Evolutionary conservation across 441 rosid genomes (phyloP).

Genomic region (Bruguiera hainesii): DNA sequence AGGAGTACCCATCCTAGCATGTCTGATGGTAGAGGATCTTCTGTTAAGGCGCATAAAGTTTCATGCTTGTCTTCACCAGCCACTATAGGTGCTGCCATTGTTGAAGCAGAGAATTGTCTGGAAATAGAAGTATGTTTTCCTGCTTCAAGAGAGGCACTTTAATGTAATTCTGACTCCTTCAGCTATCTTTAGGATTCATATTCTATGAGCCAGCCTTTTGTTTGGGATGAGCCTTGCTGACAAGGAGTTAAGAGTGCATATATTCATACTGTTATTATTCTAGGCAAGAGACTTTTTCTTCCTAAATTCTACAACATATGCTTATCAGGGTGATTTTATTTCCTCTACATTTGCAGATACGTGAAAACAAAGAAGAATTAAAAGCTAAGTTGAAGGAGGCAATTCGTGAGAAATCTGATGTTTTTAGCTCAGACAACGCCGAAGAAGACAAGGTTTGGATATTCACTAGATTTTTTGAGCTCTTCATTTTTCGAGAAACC

Average conservation of each 20-base stretch:
- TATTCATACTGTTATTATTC: slow-evolving; percentile 15
- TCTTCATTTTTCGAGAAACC: neutral
- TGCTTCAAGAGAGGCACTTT: slow-evolving; percentile 48
- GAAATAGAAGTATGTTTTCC: slow-evolving; percentile 81
- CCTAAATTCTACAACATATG: neutral
- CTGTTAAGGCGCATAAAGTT: slow-evolving; percentile 40
- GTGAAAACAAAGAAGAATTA: slow-evolving; percentile 74
- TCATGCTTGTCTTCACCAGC: slow-evolving; percentile 49
- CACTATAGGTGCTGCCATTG: slow-evolving; percentile 70
- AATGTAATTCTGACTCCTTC: slow-evolving; percentile 49
- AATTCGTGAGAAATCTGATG: slow-evolving; percentile 71
- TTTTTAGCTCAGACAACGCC: slow-evolving; percentile 50
- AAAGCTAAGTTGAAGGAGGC: slow-evolving; percentile 73
- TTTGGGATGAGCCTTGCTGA: slow-evolving; percentile 54
- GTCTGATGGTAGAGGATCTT: slow-evolving; percentile 29
- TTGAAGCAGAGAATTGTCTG: slow-evolving; percentile 68
- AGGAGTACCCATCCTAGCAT: neutral
- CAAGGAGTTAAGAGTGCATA: slow-evolving; percentile 39
- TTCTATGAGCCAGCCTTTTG: slow-evolving; percentile 39
- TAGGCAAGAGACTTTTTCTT: slow-evolving; percentile 9
- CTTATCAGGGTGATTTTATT: slow-evolving; percentile 4
- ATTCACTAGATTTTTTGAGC: neutral
- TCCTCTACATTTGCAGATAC: slow-evolving; percentile 33
- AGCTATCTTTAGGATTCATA: slow-evolving; percentile 43
- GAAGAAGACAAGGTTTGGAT: slow-evolving; percentile 77